These are phyloP conservation scores for Conoideocrella luteorostrata DNA, from an alignment of 2,329 filamentous ascomycete species.

Conservation along the genomic window DNA sequence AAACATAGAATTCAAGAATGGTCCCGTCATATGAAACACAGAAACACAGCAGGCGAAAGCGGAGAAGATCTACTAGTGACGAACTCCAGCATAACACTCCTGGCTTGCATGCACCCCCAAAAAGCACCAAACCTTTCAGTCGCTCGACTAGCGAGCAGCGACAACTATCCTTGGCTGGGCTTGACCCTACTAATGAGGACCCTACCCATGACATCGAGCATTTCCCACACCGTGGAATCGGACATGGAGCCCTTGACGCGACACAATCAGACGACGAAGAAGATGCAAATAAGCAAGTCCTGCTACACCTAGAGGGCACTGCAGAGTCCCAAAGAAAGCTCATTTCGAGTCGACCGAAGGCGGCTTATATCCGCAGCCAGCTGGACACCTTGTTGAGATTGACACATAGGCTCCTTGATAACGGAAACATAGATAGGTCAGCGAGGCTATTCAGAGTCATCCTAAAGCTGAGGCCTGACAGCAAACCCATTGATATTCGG, in stretches of 20 bases:
- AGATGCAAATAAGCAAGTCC: background rate
- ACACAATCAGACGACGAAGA: conserved; percentile 43
- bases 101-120: conserved; percentile 18
- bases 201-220: conserved; percentile 30
- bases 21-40: background rate
- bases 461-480: conserved; percentile 43
- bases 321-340: background rate
- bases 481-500: conserved; percentile 58
- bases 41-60: conserved; percentile 6
- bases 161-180: conserved; percentile 49
- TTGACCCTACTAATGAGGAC: conserved; percentile 39
- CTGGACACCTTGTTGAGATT: conserved; percentile 61
- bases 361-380: conserved; percentile 35
- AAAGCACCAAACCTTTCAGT: conserved; percentile 48
- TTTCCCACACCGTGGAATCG: conserved; percentile 45
- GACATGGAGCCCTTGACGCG: background rate
- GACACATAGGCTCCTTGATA: conserved; percentile 65
- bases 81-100: conserved; percentile 10
- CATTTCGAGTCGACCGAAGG: conserved; percentile 10
- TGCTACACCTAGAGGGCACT: background rate
- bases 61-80: background rate
- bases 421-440: conserved; percentile 65
- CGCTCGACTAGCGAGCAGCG: conserved; percentile 44
- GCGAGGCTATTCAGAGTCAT: conserved; percentile 70
- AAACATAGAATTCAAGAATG: background rate